Evolutionary conservation across 495 filamentous ascomycete species (phyloP).

Genomic region (Recurvomyces mirabilis): DNA sequence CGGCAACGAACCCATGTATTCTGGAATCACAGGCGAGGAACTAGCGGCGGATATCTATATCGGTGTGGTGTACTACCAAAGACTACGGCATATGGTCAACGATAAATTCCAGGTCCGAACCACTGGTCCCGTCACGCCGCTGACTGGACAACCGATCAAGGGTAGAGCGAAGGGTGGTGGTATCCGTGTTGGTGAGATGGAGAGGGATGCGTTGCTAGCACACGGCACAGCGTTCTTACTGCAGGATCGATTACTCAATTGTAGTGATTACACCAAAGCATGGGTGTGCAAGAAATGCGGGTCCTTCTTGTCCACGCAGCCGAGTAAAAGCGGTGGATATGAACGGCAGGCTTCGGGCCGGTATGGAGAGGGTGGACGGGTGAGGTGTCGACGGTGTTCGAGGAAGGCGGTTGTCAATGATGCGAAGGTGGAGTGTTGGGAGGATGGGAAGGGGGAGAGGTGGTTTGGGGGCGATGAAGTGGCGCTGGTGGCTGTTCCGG

Average conservation of each 20-base stretch:
- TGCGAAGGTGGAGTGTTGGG: conserved; percentile 49
- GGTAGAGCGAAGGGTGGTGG: conserved; percentile 90
- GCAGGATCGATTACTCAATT: conserved; percentile 92
- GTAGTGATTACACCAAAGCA: conserved; percentile 75
- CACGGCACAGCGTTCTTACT: conserved; percentile 91
- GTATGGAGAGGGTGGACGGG: conserved; percentile 45
- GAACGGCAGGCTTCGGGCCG: conserved; percentile 30
- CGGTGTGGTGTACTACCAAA: conserved; percentile 94
- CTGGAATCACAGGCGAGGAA: conserved; percentile 88
- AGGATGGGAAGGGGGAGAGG: conserved; percentile 70
- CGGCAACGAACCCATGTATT: conserved; percentile 97
- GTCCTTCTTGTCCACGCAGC: conserved; percentile 72
- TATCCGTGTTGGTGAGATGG: conserved; percentile 99
- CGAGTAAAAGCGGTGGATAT: conserved; percentile 54
- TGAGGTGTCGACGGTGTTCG: conserved; percentile 79
- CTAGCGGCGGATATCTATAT: conserved; percentile 92
- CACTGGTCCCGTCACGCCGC: conserved; percentile 74
- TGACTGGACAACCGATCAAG: conserved; percentile 95
- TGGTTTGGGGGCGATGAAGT: conserved; percentile 85
- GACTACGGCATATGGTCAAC: conserved; percentile 97
- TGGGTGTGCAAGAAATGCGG: conserved; percentile 86
- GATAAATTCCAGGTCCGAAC: conserved; percentile 98
- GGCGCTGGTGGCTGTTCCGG: conserved; percentile 81
- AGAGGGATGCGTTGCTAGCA: conserved; percentile 84
- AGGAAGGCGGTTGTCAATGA: conserved; percentile 43